These are phyloP conservation scores for Septoria linicola DNA, from an alignment of 2,329 filamentous ascomycete genomes.

Conservation along the genomic window DNA sequence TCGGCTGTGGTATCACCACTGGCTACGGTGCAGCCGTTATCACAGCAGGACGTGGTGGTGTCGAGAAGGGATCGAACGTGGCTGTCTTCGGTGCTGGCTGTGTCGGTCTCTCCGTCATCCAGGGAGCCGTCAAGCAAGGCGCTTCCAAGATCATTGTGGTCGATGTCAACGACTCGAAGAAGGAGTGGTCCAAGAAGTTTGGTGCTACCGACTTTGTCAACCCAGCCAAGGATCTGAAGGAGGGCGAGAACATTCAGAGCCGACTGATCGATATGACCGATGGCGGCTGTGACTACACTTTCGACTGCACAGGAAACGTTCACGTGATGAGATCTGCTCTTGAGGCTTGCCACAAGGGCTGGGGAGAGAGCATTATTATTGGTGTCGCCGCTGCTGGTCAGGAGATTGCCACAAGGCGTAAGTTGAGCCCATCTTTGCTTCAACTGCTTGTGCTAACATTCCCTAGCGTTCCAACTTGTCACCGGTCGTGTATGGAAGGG, in stretches of 20 bases:
- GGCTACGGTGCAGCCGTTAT: slow-evolving; percentile 95
- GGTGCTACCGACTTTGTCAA: slow-evolving; percentile 97
- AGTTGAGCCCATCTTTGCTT: slow-evolving; percentile 49
- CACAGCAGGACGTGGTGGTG: slow-evolving; percentile 66
- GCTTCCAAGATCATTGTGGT: slow-evolving; percentile 75
- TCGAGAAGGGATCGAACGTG: slow-evolving; percentile 85
- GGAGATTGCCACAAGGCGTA: slow-evolving; percentile 90
- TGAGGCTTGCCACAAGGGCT: slow-evolving; percentile 98
- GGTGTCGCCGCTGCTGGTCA: slow-evolving; percentile 94
- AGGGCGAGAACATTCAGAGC: slow-evolving; percentile 78
- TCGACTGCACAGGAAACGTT: slow-evolving; percentile 98
- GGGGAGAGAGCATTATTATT: slow-evolving; percentile 97
- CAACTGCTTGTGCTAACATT: background rate
- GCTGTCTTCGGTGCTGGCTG: slow-evolving; percentile 95
- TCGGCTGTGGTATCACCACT: slow-evolving; percentile 97
- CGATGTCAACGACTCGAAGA: slow-evolving; percentile 83
- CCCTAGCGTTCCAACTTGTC: slow-evolving; percentile 90
- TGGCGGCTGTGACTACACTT: slow-evolving; percentile 97
- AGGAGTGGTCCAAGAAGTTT: slow-evolving; percentile 90
- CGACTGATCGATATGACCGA: slow-evolving; percentile 97
- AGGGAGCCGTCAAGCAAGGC: slow-evolving; percentile 84
- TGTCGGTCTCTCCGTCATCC: slow-evolving; percentile 91
- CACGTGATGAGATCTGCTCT: slow-evolving; percentile 92
- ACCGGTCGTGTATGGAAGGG: slow-evolving; percentile 98
- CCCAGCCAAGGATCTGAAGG: slow-evolving; percentile 64